These are phyloP conservation scores for Alternaria triticimaculans DNA, from an alignment of 2,329 filamentous ascomycete species.

Conservation along the genomic window DNA sequence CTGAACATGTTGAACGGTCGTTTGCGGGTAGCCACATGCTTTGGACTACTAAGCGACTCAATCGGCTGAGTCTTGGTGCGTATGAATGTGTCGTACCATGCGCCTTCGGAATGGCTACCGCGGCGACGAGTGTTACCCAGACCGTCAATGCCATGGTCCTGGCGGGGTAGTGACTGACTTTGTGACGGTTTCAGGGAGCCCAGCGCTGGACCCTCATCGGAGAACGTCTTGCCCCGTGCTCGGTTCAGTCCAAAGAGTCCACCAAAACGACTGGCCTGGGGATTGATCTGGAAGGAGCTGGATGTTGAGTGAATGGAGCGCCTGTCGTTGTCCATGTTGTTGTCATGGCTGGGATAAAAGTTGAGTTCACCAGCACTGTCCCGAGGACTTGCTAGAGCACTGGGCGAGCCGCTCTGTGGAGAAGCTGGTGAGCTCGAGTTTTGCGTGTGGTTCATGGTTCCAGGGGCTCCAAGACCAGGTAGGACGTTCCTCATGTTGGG, in stretches of 20 bases:
- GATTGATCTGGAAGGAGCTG: slow-evolving; percentile 57
- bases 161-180: slow-evolving; percentile 77
- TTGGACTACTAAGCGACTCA: slow-evolving; percentile 43
- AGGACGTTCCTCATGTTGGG: slow-evolving; percentile 43
- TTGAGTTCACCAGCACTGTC: slow-evolving; percentile 54
- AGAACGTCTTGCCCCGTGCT: slow-evolving; percentile 65
- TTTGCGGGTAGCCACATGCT: slow-evolving; percentile 51
- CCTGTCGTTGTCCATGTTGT: slow-evolving; percentile 53
- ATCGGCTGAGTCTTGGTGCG: slow-evolving; percentile 46
- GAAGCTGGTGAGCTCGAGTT: slow-evolving; percentile 54
- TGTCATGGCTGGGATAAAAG: slow-evolving; percentile 49
- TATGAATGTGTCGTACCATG: slow-evolving; percentile 62
- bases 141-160: slow-evolving; percentile 57
- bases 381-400: slow-evolving; percentile 56
- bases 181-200: slow-evolving; percentile 74
- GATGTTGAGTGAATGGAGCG: slow-evolving; percentile 56
- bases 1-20: slow-evolving; percentile 60
- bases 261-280: slow-evolving; percentile 61
- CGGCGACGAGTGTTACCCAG: slow-evolving; percentile 60
- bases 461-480: slow-evolving; percentile 52
- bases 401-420: slow-evolving; percentile 52
- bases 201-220: slow-evolving; percentile 68
- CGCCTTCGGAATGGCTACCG: slow-evolving; percentile 61
- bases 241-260: slow-evolving; percentile 67
- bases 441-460: slow-evolving; percentile 40